Percentiles rank a stretch among this genome's conserved stretches.
Evolutionary conservation across 306 rosid species (phyloP).

Genomic region (Cicer bijugum): DNA sequence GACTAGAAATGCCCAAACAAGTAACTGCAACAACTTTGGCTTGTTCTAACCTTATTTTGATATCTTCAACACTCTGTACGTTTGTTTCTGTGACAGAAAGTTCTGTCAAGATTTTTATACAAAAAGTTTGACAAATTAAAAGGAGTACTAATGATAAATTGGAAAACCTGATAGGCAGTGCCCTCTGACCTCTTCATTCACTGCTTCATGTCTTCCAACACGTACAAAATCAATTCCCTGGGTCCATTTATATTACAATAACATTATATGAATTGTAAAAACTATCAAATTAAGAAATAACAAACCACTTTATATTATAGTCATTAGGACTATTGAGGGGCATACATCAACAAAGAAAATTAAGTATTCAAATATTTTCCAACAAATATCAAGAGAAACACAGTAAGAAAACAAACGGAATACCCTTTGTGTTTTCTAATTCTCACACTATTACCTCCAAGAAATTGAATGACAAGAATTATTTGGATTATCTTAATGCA

Average conservation of each 20-base stretch:
- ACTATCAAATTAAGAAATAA: background rate
- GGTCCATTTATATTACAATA: slow-evolving; percentile 46
- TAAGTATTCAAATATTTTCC: slow-evolving; percentile 24
- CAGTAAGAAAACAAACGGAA: background rate
- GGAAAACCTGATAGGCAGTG: slow-evolving; percentile 83
- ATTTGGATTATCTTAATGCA: too few relatives aligned
- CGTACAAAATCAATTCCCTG: slow-evolving; percentile 88
- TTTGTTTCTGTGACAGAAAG: slow-evolving; percentile 56
- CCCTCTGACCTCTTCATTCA: slow-evolving; percentile 77
- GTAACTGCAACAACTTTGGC: slow-evolving; percentile 95
- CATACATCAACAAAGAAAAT: slow-evolving; percentile 16
- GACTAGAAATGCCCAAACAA: slow-evolving; percentile 82
- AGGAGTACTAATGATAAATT: slow-evolving; percentile 19
- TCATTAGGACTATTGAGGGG: slow-evolving; percentile 7
- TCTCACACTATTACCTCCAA: background rate
- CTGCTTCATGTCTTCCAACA: slow-evolving; percentile 80
- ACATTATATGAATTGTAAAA: slow-evolving; percentile 17
- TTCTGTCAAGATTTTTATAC: slow-evolving; percentile 38
- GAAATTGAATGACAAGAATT: background rate
- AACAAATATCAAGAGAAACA: background rate
- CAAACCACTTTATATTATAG: slow-evolving; percentile 13
- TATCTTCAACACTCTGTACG: slow-evolving; percentile 65
- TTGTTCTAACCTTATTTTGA: slow-evolving; percentile 70
- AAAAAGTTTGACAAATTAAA: slow-evolving; percentile 34
- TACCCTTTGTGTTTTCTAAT: background rate